phyloP scores from a whole-genome alignment of 78 protist species.

The Emiliania huxleyi region DNA sequence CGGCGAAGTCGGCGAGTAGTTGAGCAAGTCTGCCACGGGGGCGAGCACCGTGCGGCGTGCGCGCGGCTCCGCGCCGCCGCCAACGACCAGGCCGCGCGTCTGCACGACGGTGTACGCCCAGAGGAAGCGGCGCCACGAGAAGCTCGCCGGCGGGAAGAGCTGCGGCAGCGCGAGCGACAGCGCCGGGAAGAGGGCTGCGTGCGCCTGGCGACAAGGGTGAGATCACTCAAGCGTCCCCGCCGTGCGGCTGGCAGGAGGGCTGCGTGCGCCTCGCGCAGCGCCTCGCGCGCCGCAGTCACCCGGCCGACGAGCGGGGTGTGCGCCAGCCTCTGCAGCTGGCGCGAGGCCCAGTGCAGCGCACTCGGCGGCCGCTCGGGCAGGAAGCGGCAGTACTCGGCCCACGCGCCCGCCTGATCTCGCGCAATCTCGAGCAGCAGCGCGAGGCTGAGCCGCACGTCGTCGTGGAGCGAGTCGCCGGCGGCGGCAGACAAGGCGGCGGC shows the following conservation, averaged over 20 bases:
- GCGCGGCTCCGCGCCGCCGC: not conserved
- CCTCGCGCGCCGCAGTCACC: too few species aligned
- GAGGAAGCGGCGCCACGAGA: not conserved
- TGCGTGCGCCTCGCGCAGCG: not conserved
- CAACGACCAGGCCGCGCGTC: not conserved
- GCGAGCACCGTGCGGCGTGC: not conserved
- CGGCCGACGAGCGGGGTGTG: not conserved
- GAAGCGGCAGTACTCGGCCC: not conserved
- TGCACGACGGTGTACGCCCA: not conserved
- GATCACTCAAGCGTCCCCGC: too few species aligned
- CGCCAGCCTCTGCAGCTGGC: not conserved
- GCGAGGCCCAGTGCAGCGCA: not conserved
- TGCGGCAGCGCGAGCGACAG: not conserved
- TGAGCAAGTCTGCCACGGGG: not conserved
- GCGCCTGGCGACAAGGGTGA: too few species aligned
- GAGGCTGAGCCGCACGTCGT: not conserved
- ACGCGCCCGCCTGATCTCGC: not conserved
- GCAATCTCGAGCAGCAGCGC: not conserved
- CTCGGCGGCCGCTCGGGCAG: not conserved
- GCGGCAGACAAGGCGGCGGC: too few species aligned
- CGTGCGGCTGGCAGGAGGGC: not conserved
- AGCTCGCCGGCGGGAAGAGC: not conserved
- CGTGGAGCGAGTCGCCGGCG: too few species aligned
- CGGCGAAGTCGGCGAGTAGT: not conserved
- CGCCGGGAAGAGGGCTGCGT: not conserved